phyloP scores from a whole-genome alignment of 176 grass and related monocot genomes.

The Carex parvula region DNA sequence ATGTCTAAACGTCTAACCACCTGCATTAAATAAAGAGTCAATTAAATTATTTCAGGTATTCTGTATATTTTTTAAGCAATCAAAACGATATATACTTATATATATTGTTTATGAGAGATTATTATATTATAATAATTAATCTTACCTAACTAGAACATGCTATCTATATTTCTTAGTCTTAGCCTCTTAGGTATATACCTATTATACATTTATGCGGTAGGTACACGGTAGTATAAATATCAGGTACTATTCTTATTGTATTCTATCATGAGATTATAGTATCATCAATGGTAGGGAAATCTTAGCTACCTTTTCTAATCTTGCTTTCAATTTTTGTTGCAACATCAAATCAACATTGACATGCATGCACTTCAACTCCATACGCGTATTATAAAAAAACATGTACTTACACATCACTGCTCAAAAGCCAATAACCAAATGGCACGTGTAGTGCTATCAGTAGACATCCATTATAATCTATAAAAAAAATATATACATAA shows the following conservation, averaged over 20 bases:
- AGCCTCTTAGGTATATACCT: not conserved
- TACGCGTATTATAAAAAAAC: not conserved
- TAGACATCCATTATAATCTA: not conserved
- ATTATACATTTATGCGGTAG: not conserved
- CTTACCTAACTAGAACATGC: not conserved
- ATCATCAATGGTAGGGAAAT: constrained; percentile 29
- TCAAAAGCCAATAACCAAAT: not conserved
- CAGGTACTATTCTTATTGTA: constrained; percentile 9
- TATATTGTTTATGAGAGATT: not conserved
- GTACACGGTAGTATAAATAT: constrained; percentile 13
- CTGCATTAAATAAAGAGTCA: not conserved
- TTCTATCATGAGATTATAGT: constrained; percentile 13
- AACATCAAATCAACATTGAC: constrained; percentile 33
- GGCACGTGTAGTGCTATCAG: not conserved
- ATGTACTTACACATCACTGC: constrained; percentile 2
- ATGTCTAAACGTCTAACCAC: not conserved
- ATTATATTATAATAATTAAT: not conserved
- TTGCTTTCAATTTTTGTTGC: constrained; percentile 21
- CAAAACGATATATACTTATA: not conserved
- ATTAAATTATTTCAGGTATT: not conserved
- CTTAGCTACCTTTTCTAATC: constrained; percentile 17
- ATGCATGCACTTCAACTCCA: constrained; percentile 25
- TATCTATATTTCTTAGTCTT: not conserved
- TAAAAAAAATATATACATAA: not conserved
- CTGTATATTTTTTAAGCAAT: not conserved